A percentile compares a stretch with the other conserved stretches of the same genome.
Conservation (phyloP, 1,284 basidiomycete species). For the Acaromyces ingoldii region DNA sequence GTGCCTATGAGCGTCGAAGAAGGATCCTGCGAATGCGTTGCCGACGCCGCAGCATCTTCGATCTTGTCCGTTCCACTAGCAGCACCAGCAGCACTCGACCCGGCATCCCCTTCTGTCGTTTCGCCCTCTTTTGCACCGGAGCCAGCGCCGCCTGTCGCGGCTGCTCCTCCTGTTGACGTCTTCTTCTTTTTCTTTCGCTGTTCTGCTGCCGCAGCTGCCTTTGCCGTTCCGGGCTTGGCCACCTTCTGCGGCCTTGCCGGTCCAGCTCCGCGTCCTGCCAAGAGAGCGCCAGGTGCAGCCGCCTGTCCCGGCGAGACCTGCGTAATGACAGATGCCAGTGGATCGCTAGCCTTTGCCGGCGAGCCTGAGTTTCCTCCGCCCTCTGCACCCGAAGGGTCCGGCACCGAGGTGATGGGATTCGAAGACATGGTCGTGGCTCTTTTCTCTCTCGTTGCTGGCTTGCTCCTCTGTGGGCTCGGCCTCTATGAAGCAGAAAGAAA, state of each 20-base stretch:
- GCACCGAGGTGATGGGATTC: constrained; percentile 29
- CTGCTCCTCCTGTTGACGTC: not conserved
- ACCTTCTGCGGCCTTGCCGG: constrained; percentile 13
- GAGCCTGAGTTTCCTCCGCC: too few species aligned
- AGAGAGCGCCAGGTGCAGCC: constrained; percentile 6
- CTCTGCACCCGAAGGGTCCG: constrained; percentile 27
- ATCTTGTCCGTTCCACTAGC: not conserved
- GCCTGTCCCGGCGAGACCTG: constrained; percentile 32
- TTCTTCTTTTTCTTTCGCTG: constrained; percentile 10
- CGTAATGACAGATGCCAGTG: constrained; percentile 34
- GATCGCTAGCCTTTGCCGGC: constrained; percentile 6
- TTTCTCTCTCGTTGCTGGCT: too few species aligned
- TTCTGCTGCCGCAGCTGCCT: constrained; percentile 1
- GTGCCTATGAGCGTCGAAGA: constrained; percentile 9
- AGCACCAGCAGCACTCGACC: not conserved
- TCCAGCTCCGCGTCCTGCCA: constrained; percentile 13
- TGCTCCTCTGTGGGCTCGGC: too few species aligned
- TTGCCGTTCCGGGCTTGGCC: constrained; percentile 9
- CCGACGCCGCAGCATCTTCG: not conserved
- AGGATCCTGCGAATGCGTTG: constrained; percentile 8
- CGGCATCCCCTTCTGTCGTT: not conserved
- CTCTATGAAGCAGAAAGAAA: too few species aligned
- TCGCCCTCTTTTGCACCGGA: not conserved
- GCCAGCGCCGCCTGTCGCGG: too few species aligned
- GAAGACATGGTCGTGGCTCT: too few species aligned